Evolutionary conservation across 768 basidiomycete species (phyloP), one percentile per base, ranked within the genome.

Genomic region (Leccinellum albellum): DNA sequence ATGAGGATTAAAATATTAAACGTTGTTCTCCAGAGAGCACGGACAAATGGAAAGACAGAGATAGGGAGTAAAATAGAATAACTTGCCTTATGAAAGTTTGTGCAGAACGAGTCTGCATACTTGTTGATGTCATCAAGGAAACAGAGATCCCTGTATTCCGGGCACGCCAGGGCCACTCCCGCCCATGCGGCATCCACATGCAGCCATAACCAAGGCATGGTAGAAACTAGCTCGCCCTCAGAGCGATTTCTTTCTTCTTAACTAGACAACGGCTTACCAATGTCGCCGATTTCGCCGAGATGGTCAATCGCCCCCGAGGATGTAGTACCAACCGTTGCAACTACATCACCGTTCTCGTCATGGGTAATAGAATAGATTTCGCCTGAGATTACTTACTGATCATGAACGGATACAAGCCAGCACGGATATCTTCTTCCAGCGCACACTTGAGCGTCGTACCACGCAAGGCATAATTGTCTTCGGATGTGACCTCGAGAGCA

Each of bases 301-400:
- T 79, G 77, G 66, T 98, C 95, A 17, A 94, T 79, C 1, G 94
- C 91, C 0, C 94, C 94, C 2, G 93, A 90, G 0, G 87, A 91
- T 0, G 95, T 98, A 1, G 93, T 91, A 0, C 95, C 95, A n/a
- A 97, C 79, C 0, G 94, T 96, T 1, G 85, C 91, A 64, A 95
- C 93, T 95, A 62, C 2, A 35, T 33, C 17, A 45, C 50, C 46
- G 35, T 10, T 6, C 20, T 32, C 23, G 15, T 60, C 23, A 66
- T 23, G 26, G 37, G 53, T 6, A 14, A 23, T 26, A 15, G 23
- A 2, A 21, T 24, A 40, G 14, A 29, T 45, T 49, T 15, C 0
- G 9, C 9, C 6, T 46, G 15, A 55, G 24, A 40, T 23, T 5
- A 29, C 26, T 46, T 69, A 95, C 94, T 82, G 10, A 97, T 70